phyloP scores from a whole-genome alignment of 495 filamentous ascomycete species.

The Penicillium antarcticum region DNA sequence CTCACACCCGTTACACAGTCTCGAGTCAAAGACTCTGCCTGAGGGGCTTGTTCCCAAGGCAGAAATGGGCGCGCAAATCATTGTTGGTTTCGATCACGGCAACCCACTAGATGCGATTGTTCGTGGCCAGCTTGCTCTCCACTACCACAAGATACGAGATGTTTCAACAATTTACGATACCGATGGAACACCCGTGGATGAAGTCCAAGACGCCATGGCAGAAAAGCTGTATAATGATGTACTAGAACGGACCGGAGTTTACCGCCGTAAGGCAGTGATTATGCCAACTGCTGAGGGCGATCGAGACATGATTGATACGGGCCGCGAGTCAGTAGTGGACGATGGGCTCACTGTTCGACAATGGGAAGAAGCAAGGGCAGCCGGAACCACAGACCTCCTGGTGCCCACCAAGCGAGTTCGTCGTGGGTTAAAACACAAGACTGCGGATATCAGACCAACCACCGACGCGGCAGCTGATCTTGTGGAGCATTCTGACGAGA shows the following conservation, averaged over 20 bases:
- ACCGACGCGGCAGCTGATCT: conserved; percentile 52
- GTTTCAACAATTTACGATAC: conserved; percentile 88
- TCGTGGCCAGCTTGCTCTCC: conserved; percentile 83
- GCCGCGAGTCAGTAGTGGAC: conserved; percentile 70
- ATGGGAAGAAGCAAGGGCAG: conserved; percentile 56
- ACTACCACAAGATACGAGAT: conserved; percentile 78
- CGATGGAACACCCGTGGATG: conserved; percentile 76
- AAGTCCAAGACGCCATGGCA: conserved; percentile 74
- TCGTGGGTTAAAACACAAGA: conserved; percentile 44
- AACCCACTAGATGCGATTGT: conserved; percentile 91
- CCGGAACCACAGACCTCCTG: conserved; percentile 39
- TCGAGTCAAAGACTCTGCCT: conserved; percentile 44
- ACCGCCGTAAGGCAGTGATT: conserved; percentile 70
- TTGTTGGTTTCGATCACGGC: conserved; percentile 92
- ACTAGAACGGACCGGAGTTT: conserved; percentile 83
- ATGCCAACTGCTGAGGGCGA: conserved; percentile 79
- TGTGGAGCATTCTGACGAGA: conserved; percentile 53
- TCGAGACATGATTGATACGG: conserved; percentile 75
- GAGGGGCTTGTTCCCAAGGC: conserved; percentile 66
- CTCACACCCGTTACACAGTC: conserved; percentile 75
- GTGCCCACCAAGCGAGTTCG: conserved; percentile 41
- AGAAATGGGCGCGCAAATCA: conserved; percentile 95
- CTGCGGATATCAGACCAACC: conserved; percentile 37
- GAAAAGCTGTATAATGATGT: conserved; percentile 93
- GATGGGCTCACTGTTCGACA: conserved; percentile 68